Base-by-base conservation (phyloP, 73 alveolate species). In the Symbiodinium pilosum region DNA sequence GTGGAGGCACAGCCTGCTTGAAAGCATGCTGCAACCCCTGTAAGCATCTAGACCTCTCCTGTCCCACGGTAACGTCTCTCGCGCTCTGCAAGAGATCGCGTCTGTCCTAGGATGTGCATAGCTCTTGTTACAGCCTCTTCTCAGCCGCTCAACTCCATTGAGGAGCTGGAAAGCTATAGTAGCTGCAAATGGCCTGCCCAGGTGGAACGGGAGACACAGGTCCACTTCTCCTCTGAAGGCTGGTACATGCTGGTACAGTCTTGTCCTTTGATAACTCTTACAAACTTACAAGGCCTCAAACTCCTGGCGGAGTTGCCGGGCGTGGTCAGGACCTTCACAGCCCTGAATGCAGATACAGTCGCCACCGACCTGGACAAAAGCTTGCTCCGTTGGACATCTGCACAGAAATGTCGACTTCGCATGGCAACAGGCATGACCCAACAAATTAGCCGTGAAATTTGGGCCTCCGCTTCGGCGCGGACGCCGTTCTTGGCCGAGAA, bases 101-200 rank as follows among this genome's bases (percentile, higher is more conserved):
- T n/a, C n/a, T n/a, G n/a, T n/a, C n/a, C n/a, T n/a, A n/a, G n/a
- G n/a, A n/a, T n/a, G n/a, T n/a, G n/a, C n/a, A n/a, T n/a, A n/a
- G n/a, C n/a, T n/a, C n/a, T n/a, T n/a, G n/a, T 71, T 30, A 34
- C 36, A 16, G 83, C 40, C 93, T 52, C 42, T 43, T 30, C 94
- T 56, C n/a, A n/a, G n/a, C 96, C 64, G 54, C 68, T 91, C 86
- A 77, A 16, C 96, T 64, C 88, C 86, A 91, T 20, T 14, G 96
- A 91, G 96, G 96, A 54, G 96, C 87, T 42, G 96, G 96, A 91
- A 91, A 91, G n/a, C n/a, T 34, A 51, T 91, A 91, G 96, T 91
- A 91, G 41, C 77, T 71, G 87, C 96, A 91, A 69, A 91, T 42
- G 87, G 88, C 96, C 96, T 91, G 86, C 43, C 18, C 12, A 12